A percentile compares a stretch with the other conserved stretches of the same genome.
These are phyloP conservation scores for Alternaria incomplexa DNA, from an alignment of 2,329 filamentous ascomycete species.

Conservation along the genomic window DNA sequence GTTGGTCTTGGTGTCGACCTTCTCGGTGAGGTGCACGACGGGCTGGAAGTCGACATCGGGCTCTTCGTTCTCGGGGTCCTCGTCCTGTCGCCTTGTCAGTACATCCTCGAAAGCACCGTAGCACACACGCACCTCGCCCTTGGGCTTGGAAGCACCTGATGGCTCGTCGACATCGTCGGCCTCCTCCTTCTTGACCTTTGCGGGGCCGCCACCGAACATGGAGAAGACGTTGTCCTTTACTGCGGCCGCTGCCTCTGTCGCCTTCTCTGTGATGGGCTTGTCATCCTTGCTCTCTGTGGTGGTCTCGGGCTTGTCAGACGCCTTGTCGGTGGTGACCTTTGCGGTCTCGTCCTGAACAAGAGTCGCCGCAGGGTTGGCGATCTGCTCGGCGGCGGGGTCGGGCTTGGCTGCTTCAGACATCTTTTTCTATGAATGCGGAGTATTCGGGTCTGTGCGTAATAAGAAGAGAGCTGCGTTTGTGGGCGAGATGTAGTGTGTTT, in stretches of 20 bases:
- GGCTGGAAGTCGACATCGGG: slow-evolving; percentile 97
- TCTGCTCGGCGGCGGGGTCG: slow-evolving; percentile 50
- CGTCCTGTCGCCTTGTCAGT: slow-evolving; percentile 58
- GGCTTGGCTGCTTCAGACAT: slow-evolving; percentile 51
- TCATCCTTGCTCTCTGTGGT: slow-evolving; percentile 52
- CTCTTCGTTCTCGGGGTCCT: slow-evolving; percentile 84
- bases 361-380: slow-evolving; percentile 48
- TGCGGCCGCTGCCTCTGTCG: slow-evolving; percentile 47
- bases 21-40: slow-evolving; percentile 93
- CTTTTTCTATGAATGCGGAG: slow-evolving; percentile 9
- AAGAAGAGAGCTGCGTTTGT: slow-evolving; percentile 17
- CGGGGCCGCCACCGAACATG: slow-evolving; percentile 97
- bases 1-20: slow-evolving; percentile 96
- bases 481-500: slow-evolving; percentile 6
- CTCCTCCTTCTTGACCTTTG: slow-evolving; percentile 89
- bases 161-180: slow-evolving; percentile 76
- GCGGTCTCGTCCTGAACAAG: slow-evolving; percentile 53
- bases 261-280: slow-evolving; percentile 55
- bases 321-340: slow-evolving; percentile 51
- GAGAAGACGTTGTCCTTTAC: slow-evolving; percentile 77
- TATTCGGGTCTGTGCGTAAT: slow-evolving; percentile 4
- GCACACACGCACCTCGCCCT: slow-evolving; percentile 51
- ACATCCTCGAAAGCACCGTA: not conserved
- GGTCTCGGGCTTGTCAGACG: slow-evolving; percentile 32
- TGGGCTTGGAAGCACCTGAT: slow-evolving; percentile 75